A percentile compares a stretch with the other conserved stretches of the same genome.
phyloP scores from a whole-genome alignment of 345 rosid genomes.

The Sisymbrium irio region DNA sequence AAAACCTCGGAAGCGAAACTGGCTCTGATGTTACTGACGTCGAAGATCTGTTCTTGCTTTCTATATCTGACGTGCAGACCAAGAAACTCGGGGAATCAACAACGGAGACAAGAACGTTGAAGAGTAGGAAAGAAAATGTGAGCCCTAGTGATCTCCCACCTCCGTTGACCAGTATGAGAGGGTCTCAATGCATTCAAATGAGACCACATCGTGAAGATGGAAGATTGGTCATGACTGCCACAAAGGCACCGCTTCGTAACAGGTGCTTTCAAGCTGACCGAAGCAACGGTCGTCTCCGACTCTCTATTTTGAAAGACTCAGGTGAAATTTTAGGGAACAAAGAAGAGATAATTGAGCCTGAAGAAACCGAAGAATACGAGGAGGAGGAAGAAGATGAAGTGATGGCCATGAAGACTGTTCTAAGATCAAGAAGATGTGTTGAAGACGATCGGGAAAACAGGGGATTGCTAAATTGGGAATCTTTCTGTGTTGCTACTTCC shows the following conservation, averaged over 20 bases:
- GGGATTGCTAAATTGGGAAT: slow-evolving; percentile 55
- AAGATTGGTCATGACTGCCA: slow-evolving; percentile 61
- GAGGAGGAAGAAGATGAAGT: slow-evolving; percentile 15
- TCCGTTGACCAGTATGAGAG: slow-evolving; percentile 70
- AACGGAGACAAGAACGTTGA: slow-evolving; percentile 37
- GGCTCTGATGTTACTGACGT: slow-evolving; percentile 54
- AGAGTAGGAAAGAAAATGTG: slow-evolving; percentile 26
- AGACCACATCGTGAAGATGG: slow-evolving; percentile 76
- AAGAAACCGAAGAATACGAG: slow-evolving; percentile 11
- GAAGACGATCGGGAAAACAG: slow-evolving; percentile 43
- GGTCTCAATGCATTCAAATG: slow-evolving; percentile 49
- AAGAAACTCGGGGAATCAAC: slow-evolving; percentile 12
- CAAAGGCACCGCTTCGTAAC: slow-evolving; percentile 34
- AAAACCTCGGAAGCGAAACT: slow-evolving; percentile 77
- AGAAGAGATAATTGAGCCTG: slow-evolving; percentile 21
- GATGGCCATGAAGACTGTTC: slow-evolving; percentile 33
- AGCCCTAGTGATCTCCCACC: slow-evolving; percentile 63
- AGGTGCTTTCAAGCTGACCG: slow-evolving; percentile 58
- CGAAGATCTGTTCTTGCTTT: slow-evolving; percentile 38
- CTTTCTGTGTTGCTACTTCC: slow-evolving; percentile 57
- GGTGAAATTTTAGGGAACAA: slow-evolving; percentile 11
- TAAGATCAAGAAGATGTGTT: slow-evolving; percentile 44
- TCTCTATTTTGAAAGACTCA: slow-evolving; percentile 40
- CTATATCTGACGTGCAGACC: slow-evolving; percentile 26
- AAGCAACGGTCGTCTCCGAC: slow-evolving; percentile 78